Base-by-base conservation (phyloP, 176 grass and related monocot genomes). In the Avena sativa region DNA sequence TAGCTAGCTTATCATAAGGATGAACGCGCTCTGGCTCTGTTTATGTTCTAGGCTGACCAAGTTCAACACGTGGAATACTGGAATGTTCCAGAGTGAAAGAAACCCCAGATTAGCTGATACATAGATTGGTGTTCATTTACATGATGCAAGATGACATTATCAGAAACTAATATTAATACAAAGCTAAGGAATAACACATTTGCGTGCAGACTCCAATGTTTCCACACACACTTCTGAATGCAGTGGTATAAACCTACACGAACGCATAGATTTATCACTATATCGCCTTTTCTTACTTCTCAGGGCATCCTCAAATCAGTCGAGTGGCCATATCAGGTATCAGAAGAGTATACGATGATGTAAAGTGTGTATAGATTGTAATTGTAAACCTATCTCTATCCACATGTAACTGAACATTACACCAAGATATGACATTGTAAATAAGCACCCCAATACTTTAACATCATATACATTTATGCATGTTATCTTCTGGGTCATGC, bases 1-100 rank as follows among this genome's bases (percentile, higher is more conserved):
- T 82, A 36, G 28, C 64, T 82, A 71, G 71, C 20, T 82, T 74
- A 36, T 75, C 74, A 84, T 87, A 10, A 32, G 16, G 20, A 75
- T 59, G 38, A 87, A 48, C 74, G 73, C 23, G 73, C 23, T 23
- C 58, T 55, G 67, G 73, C 6, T 84, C 0, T 26, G 30, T 80
- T 86, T n/a, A 56, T 62, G 65, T 70, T 83, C 19, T 79, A 65
- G 36, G 40, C 50, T 52, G 5, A 69, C 44, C 38, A 34, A 51
- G 51, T 15, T 65, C 64, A 16, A 47, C 25, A 44, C 17, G 23
- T 58, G 66, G 21, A 83, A 65, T 64, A 19, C 47, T 67, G 48
- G 23, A 83, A 21, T 30, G 86, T 76, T 68, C n/a, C 71, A 69
- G 43, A 9, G 16, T 52, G 11, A 57, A 57, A 32, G 4, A 17